A percentile compares a stretch with the other conserved stretches of the same genome.
These are phyloP conservation scores for Isatis tinctoria DNA, from an alignment of 345 rosid species.

Conservation along the genomic window DNA sequence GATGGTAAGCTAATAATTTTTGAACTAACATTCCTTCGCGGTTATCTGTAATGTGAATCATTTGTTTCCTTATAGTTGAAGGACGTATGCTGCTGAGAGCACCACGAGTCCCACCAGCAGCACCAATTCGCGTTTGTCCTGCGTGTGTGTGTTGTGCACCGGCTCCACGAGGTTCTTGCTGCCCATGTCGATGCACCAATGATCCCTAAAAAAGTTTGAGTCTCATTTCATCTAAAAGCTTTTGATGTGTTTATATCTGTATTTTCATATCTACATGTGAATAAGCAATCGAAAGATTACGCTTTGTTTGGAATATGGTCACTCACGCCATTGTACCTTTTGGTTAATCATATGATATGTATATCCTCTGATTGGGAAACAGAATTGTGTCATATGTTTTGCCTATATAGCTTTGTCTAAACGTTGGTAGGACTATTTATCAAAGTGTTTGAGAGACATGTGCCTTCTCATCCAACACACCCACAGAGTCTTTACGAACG, in stretches of 20 bases:
- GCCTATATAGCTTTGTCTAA: no score
- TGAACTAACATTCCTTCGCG: background rate
- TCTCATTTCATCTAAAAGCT: background rate
- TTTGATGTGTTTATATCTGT: no score
- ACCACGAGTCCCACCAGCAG: no score
- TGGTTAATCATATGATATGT: background rate
- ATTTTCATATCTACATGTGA: no score
- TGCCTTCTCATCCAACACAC: no score
- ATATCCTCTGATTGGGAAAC: background rate
- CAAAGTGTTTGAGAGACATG: no score
- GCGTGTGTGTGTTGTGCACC: slow-evolving; percentile 27
- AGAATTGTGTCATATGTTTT: background rate
- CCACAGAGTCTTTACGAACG: no score
- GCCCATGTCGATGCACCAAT: slow-evolving; percentile 8
- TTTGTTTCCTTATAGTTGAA: background rate
- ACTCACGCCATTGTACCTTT: background rate
- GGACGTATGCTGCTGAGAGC: background rate
- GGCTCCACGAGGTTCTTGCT: slow-evolving; percentile 15
- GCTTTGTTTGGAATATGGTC: no score
- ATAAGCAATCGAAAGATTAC: no score
- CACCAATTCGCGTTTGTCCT: no score
- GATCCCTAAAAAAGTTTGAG: background rate
- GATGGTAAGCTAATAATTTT: slow-evolving; percentile 1
- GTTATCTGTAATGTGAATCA: no score
- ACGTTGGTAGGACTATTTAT: no score